These are phyloP conservation scores for Vanrija humicola DNA, from an alignment of 1,284 basidiomycete species.

Conservation along the genomic window DNA sequence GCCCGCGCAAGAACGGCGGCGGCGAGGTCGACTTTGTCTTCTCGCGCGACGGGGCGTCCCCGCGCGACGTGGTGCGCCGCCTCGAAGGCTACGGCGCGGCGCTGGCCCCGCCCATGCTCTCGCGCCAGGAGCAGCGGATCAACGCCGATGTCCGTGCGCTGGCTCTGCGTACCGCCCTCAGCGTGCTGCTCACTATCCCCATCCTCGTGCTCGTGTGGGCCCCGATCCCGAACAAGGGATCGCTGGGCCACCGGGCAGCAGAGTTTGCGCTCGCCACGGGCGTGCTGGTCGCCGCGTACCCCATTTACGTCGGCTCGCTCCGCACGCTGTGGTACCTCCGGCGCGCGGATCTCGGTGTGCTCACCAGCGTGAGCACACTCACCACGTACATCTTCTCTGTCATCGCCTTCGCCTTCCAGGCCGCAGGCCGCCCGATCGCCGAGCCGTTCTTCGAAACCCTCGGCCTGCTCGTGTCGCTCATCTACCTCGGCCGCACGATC, in stretches of 20 bases:
- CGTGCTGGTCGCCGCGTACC: constrained; percentile 50
- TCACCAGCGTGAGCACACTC: constrained; percentile 51
- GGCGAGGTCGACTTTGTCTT: not conserved
- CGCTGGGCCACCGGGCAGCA: constrained; percentile 46
- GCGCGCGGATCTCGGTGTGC: constrained; percentile 51
- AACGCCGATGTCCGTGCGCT: constrained; percentile 33
- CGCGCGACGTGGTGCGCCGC: not conserved
- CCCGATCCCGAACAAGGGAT: constrained; percentile 41
- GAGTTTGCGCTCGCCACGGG: constrained; percentile 51
- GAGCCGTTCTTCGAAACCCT: constrained; percentile 55
- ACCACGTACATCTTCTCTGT: constrained; percentile 53
- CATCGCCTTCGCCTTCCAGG: constrained; percentile 50
- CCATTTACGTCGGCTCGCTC: constrained; percentile 49
- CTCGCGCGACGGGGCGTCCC: not conserved
- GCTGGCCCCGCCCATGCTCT: constrained; percentile 6
- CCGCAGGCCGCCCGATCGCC: constrained; percentile 43
- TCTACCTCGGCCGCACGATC: constrained; percentile 52
- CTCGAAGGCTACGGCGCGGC: constrained; percentile 3
- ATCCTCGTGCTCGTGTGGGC: constrained; percentile 55
- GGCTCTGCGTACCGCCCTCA: constrained; percentile 41
- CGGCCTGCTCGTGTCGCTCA: constrained; percentile 52
- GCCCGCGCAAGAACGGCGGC: not conserved
- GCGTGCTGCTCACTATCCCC: constrained; percentile 49
- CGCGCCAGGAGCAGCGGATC: constrained; percentile 6
- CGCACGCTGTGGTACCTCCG: constrained; percentile 50